A percentile compares a stretch with the other conserved stretches of the same genome.
Evolutionary conservation across 164 flowering plant genomes (phyloP).

Genomic region (Magnolia kwangsiensis): DNA sequence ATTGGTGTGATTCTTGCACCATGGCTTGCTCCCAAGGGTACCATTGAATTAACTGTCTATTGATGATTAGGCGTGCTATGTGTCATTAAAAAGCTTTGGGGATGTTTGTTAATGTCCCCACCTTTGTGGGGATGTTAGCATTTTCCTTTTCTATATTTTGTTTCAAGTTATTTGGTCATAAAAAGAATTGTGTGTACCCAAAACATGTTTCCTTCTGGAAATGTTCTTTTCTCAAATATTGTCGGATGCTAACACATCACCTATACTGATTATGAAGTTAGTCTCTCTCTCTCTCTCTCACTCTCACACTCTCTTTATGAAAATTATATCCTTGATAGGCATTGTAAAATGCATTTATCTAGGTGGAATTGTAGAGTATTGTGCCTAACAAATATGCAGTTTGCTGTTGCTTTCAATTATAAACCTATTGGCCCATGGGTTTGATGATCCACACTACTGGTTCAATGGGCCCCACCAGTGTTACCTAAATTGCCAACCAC

Average conservation of each 20-base stretch:
- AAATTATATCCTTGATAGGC: too few relatives aligned
- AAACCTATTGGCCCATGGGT: background rate
- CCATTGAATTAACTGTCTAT: too few relatives aligned
- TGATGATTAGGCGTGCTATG: too few relatives aligned
- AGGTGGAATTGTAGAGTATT: background rate
- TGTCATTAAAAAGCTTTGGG: too few relatives aligned
- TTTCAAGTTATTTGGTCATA: background rate
- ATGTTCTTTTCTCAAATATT: background rate
- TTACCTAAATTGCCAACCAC: too few relatives aligned
- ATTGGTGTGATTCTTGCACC: too few relatives aligned
- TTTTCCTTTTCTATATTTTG: background rate
- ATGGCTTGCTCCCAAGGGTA: too few relatives aligned
- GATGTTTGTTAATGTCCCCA: too few relatives aligned
- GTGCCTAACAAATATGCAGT: background rate
- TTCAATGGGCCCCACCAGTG: background rate
- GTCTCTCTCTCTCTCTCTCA: too few relatives aligned
- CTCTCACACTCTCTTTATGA: too few relatives aligned
- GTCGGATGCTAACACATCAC: background rate
- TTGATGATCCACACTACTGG: background rate
- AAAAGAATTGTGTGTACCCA: background rate
- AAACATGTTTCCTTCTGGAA: background rate
- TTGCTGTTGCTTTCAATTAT: background rate
- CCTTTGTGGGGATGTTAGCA: too few relatives aligned
- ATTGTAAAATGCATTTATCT: background rate
- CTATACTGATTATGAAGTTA: too few relatives aligned